Evolutionary conservation across 768 basidiomycete species (phyloP).

Genomic region (Hemileccinum rubropunctum): DNA sequence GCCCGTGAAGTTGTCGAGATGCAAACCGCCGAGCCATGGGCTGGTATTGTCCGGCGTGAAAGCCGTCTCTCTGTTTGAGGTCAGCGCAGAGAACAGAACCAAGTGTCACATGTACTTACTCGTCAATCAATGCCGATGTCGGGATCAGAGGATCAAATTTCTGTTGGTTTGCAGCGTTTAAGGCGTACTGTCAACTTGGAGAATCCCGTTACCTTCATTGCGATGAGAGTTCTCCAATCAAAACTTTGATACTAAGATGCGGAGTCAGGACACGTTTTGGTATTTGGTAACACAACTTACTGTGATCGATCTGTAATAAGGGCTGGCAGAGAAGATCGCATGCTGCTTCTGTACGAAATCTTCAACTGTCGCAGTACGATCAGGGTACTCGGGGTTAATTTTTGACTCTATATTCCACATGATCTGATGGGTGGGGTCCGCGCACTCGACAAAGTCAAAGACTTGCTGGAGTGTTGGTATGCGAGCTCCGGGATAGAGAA

Average conservation of each 20-base stretch:
- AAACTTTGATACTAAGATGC: slow-evolving; percentile 71
- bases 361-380: slow-evolving; percentile 50
- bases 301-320: slow-evolving; percentile 63
- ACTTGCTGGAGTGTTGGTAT: slow-evolving; percentile 74
- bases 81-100: background rate
- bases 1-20: slow-evolving; percentile 63
- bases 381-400: slow-evolving; percentile 53
- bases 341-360: slow-evolving; percentile 65
- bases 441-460: slow-evolving; percentile 74
- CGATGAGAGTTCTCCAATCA: slow-evolving; percentile 73
- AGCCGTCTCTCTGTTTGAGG: slow-evolving; percentile 36
- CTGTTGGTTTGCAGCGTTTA: slow-evolving; percentile 31
- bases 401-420: slow-evolving; percentile 82
- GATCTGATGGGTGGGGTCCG: slow-evolving; percentile 59
- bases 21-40: slow-evolving; percentile 68
- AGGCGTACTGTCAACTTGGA: background rate
- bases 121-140: slow-evolving; percentile 64
- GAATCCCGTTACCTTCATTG: slow-evolving; percentile 54
- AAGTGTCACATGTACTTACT: slow-evolving; percentile 38
- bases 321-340: slow-evolving; percentile 52
- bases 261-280: background rate
- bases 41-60: slow-evolving; percentile 43
- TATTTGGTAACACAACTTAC: slow-evolving; percentile 35
- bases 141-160: slow-evolving; percentile 52
- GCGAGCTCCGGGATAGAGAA: slow-evolving; percentile 63